These are phyloP conservation scores for Chrysoporthe cubensis DNA, from an alignment of 2,329 filamentous ascomycete genomes.

Conservation along the genomic window DNA sequence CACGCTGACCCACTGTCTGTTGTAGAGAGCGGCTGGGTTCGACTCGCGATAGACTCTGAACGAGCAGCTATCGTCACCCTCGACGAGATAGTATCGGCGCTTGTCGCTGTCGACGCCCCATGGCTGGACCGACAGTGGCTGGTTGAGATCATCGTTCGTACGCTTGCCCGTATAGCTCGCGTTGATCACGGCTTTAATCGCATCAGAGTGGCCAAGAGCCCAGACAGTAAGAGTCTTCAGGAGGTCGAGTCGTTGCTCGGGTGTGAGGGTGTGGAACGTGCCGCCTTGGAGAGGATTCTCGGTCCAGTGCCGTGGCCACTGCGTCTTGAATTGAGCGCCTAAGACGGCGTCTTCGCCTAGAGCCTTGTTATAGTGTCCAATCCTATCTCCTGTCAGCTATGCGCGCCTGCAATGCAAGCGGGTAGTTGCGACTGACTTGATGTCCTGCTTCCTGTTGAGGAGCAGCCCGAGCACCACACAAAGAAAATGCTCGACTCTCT, in stretches of 20 bases:
- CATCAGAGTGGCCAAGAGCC: conserved; percentile 87
- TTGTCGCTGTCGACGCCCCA: conserved; percentile 86
- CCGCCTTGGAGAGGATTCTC: conserved; percentile 82
- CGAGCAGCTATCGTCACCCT: conserved; percentile 90
- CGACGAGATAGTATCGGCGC: conserved; percentile 89
- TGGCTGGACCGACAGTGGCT: conserved; percentile 79
- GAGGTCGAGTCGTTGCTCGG: conserved; percentile 80
- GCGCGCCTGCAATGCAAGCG: conserved; percentile 14
- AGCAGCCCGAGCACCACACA: conserved; percentile 88
- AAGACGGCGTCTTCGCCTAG: conserved; percentile 85
- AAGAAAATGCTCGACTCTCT: conserved; percentile 83
- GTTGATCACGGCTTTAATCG: conserved; percentile 78
- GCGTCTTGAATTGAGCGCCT: conserved; percentile 68
- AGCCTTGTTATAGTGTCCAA: conserved; percentile 89
- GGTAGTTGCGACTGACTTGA: conserved; percentile 71
- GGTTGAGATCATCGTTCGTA: conserved; percentile 78
- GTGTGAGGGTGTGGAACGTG: conserved; percentile 81
- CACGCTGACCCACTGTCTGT: conserved; percentile 87
- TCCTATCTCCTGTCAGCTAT: conserved; percentile 54
- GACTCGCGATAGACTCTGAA: conserved; percentile 95
- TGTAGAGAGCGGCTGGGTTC: conserved; percentile 72
- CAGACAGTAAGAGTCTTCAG: conserved; percentile 84
- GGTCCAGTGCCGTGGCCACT: conserved; percentile 88
- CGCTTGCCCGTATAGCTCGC: conserved; percentile 87
- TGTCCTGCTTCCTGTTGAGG: conserved; percentile 96